phyloP scores from a whole-genome alignment of 805 yeast species.

The Metschnikowia colocasiae region DNA sequence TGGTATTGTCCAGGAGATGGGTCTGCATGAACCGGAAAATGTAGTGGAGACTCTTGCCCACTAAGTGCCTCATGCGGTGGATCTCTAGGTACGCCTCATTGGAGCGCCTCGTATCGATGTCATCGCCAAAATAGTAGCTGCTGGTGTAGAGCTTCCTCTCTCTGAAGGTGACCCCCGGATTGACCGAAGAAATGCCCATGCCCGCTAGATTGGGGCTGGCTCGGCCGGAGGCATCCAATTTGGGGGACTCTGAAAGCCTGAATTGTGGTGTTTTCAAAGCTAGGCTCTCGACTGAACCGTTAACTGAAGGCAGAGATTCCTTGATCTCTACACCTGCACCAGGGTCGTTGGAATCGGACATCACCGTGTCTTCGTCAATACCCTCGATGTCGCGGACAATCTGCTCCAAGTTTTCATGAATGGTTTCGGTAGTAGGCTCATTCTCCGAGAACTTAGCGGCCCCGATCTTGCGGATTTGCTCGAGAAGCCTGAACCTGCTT shows the following conservation, averaged over 20 bases:
- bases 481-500: slow-evolving; percentile 32
- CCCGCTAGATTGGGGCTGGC: slow-evolving; percentile 46
- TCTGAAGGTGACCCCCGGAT: slow-evolving; percentile 53
- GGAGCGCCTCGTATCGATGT: slow-evolving; percentile 40
- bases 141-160: slow-evolving; percentile 61
- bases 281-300: not conserved
- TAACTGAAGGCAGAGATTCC: not conserved
- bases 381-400: slow-evolving; percentile 31
- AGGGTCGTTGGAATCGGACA: not conserved
- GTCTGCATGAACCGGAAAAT: slow-evolving; percentile 46
- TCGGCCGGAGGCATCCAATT: slow-evolving; percentile 35
- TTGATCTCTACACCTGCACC: slow-evolving; percentile 1
- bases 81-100: slow-evolving; percentile 37
- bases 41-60: slow-evolving; percentile 64
- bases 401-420: slow-evolving; percentile 32
- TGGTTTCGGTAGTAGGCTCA: slow-evolving; percentile 25
- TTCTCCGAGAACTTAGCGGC: slow-evolving; percentile 18
- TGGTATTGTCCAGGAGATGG: slow-evolving; percentile 59
- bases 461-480: slow-evolving; percentile 29
- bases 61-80: slow-evolving; percentile 55
- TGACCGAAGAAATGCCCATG: slow-evolving; percentile 45
- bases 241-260: slow-evolving; percentile 11
- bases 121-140: slow-evolving; percentile 61
- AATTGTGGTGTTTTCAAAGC: not conserved
- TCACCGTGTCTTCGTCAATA: slow-evolving; percentile 10